These are phyloP conservation scores for Coemansia sp. DNA, from an alignment of 192 early-diverging fungal genomes.

Conservation along the genomic window DNA sequence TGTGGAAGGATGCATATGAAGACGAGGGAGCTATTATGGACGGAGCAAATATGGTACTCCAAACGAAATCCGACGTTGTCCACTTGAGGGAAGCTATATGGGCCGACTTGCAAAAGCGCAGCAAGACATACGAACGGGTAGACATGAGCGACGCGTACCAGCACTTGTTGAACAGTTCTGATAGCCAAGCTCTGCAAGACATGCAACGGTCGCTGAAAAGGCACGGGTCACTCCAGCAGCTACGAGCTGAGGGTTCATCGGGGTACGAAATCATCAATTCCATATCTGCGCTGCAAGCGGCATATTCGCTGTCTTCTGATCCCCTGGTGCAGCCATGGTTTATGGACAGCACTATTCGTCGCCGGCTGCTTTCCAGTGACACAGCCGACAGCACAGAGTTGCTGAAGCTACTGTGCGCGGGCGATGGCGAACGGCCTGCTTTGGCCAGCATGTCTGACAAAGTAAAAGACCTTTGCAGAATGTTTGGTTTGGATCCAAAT, in stretches of 20 bases:
- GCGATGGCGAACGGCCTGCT: too few relatives aligned
- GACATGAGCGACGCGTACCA: constrained; percentile 21
- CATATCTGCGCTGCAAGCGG: not conserved
- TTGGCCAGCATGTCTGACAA: too few relatives aligned
- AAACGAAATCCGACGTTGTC: constrained; percentile 6
- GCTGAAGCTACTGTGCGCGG: too few relatives aligned
- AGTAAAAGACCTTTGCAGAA: too few relatives aligned
- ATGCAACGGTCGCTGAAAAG: not conserved
- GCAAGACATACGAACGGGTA: constrained; percentile 21
- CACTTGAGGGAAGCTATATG: constrained; percentile 15
- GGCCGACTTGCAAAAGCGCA: constrained; percentile 23
- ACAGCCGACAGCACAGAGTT: too few relatives aligned
- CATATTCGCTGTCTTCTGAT: too few relatives aligned
- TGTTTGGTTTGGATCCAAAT: too few relatives aligned
- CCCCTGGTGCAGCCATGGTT: too few relatives aligned
- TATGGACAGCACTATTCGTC: too few relatives aligned
- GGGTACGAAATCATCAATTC: constrained; percentile 8
- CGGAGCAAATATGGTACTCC: constrained; percentile 17
- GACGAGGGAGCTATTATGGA: constrained; percentile 14
- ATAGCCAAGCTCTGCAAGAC: not conserved
- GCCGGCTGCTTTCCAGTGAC: too few relatives aligned
- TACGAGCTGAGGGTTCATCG: not conserved
- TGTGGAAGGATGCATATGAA: constrained; percentile 6
- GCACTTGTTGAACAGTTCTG: not conserved
- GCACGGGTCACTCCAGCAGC: not conserved